Base-by-base conservation (phyloP, 2,329 filamentous ascomycete species). In the Coleophoma crateriformis region DNA sequence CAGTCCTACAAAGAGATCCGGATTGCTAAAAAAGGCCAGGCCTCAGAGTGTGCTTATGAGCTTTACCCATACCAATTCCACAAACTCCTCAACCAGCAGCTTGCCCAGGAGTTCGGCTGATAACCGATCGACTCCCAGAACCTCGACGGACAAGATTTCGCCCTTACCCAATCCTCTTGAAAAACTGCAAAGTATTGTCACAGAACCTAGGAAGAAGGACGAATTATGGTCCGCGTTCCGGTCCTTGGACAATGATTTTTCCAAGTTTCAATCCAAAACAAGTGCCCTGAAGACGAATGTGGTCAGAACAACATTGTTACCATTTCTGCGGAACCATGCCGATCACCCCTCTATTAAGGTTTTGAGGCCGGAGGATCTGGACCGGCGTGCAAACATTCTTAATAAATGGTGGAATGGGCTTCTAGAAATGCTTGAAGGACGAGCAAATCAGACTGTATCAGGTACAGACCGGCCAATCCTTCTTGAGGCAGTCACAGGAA, bases 401-500 rank as follows among this genome's bases (percentile, higher is more conserved):
- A 87, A 88, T 63, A 86, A 85, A 61, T 89, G 85, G 85, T 89
- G 85, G 85, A 82, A 76, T 37, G 83, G 79, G 2, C 67, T 89
- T 43, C 66, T 88, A 38, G 84, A 87, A 54, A 79, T 87, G 65
- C 74, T 88, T 20, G 79, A 84, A 60, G 84, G 84, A 39, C 77
- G 77, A 53, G 81, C 85, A 63, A 84, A 85, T 54, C 82, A 86
- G 61, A 81, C 81, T 8, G 81, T 88, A 19, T 84, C 83, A 33
- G 83, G 84, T 8, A 84, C 84, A 7, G 85, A 88, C 61, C 72
- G 84, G 46, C 84, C 85, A 2, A 78, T 81, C 8, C 81, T 87
- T 50, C 69, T 88, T n/a, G 84, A 88, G 60, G 84, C 79, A 20
- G 77, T 87, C 22, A 76, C 79, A 51, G 82, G 80, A 4, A 81